A percentile compares a stretch with the other conserved stretches of the same genome.
These are phyloP conservation scores for Polytolypa hystricis DNA, from an alignment of 2,329 filamentous ascomycete genomes.

Conservation along the genomic window DNA sequence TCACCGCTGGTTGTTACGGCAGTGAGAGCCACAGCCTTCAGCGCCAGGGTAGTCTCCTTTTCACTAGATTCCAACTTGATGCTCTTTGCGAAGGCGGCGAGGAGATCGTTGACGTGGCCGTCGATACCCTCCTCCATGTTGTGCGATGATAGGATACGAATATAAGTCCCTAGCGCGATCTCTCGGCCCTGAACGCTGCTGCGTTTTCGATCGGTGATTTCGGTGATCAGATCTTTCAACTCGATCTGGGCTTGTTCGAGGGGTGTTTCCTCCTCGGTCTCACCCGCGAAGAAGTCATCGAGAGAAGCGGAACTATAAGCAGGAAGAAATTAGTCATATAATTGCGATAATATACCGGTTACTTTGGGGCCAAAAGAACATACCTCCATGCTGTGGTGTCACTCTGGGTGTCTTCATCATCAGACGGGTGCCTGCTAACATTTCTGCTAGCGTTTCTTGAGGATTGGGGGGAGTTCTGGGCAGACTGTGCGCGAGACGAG, in stretches of 20 bases:
- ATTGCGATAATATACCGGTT: constrained; percentile 3
- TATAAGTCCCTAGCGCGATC: constrained; percentile 49
- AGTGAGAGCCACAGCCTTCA: constrained; percentile 62
- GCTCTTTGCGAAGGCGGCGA: constrained; percentile 56
- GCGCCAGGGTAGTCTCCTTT: constrained; percentile 57
- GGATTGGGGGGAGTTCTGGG: constrained; percentile 40
- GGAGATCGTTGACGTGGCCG: constrained; percentile 47
- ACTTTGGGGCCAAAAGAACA: constrained; percentile 11
- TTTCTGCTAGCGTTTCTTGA: constrained; percentile 46
- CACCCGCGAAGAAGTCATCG: constrained; percentile 47
- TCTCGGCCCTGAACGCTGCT: constrained; percentile 63
- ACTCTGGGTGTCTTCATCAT: constrained; percentile 42
- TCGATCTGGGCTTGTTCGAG: constrained; percentile 50
- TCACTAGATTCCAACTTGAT: constrained; percentile 58
- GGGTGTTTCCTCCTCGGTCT: constrained; percentile 42
- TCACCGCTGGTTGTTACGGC: constrained; percentile 56
- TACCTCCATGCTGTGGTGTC: constrained; percentile 50
- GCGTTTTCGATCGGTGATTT: constrained; percentile 66
- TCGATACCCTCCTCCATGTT: constrained; percentile 55
- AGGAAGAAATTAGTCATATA: constrained; percentile 5
- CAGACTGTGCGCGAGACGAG: constrained; percentile 42
- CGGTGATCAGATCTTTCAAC: constrained; percentile 55
- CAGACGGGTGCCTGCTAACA: constrained; percentile 44
- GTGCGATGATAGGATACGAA: constrained; percentile 55
- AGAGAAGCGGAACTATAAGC: constrained; percentile 49